Evolutionary conservation across 306 rosid genomes (phyloP), one percentile per base, ranked within the genome.

Genomic region (Dryas drummondii): DNA sequence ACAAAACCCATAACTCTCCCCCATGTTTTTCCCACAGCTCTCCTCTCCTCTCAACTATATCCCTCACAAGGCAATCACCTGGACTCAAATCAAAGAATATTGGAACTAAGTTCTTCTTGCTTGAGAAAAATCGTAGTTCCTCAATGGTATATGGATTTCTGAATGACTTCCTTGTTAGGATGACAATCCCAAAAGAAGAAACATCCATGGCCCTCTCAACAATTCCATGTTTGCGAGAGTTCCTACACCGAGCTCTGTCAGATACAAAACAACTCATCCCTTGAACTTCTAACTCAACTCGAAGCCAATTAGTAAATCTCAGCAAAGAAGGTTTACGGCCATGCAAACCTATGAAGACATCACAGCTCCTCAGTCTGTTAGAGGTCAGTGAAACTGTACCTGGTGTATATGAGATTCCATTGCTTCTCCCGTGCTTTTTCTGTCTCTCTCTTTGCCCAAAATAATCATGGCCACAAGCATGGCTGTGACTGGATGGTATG

Each of bases 11-110:
- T 49, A 93, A 76, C 70, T 93, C 89, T 56, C 98, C 98, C 53
- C 98, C 98, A 82, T 83, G 82, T 66, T 86, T 88, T 68, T 87
- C 98, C 98, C 94, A 93, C 76, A 89, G 55, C 80, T 93, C 98
- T 75, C 98, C 98, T 81, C 96, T 88, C 90, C 79, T 90, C 85
- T 93, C 98, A 64, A 90, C 84, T 59, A 93, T 88, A 78, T 93
- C 98, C 85, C 98, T 85, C 37, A 87, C 91, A 80, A 93, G 89
- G 79, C 96, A 90, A 84, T 90, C 93, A 5, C 82, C 87, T 13
- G 94, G 88, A 76, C 86, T 82, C 90, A 90, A 86, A 82, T 90
- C 96, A 86, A 86, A 88, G 85, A 81, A 93, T 78, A 93, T 82
- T 8, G 98, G 98, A 37, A 93, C 89, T 87, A 93, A 81, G 79